Base-by-base conservation (phyloP, 75 land plant species). In the Pinus taeda region DNA sequence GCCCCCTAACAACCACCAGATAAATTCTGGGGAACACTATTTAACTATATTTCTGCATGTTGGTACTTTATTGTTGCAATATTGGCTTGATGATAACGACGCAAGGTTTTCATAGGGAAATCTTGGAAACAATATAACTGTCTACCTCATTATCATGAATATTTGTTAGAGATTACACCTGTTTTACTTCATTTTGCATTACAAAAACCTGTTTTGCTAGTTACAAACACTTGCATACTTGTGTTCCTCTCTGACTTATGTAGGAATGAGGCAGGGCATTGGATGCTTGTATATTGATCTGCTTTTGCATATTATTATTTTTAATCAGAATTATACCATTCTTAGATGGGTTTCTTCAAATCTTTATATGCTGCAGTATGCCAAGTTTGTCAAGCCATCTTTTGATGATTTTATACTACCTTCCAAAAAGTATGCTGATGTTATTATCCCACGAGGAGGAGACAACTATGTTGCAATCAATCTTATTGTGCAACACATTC, bases 381-480 rank as follows among this genome's bases (percentile, higher is more conserved):
- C 95, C 21, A 93, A 91, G 75, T 96, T 96, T 87, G 98, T 96
- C 37, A 96, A 96, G 76, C 98, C 98, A 57, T 91, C 98, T 69
- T 96, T 96, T 89, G 98, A 96, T 83, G 98, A 96, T 81, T 96
- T 96, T 83, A 88, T 96, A 67, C 83, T 94, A 74, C 98, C 98
- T 78, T 81, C 98, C 55, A 96, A 96, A 79, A 96, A 96, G 74
- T 96, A 92, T 88, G 98, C 98, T 76, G 98, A 96, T 87, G 98
- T 96, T 22, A 94, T 96, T 74, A 92, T 96, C 57, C 98, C 98
- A 11, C 86, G 98, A 1, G 98, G 98, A 75, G 98, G 95, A 72
- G 98, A 94, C 77, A 96, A 96, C 75, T 98, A 96, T 81, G 98
- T 96, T 21, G 98, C 98, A 11, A 90, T 96, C 79, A 98, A 96